These are phyloP conservation scores for Bromus sterilis DNA, from an alignment of 176 grass and related monocot species.

Conservation along the genomic window DNA sequence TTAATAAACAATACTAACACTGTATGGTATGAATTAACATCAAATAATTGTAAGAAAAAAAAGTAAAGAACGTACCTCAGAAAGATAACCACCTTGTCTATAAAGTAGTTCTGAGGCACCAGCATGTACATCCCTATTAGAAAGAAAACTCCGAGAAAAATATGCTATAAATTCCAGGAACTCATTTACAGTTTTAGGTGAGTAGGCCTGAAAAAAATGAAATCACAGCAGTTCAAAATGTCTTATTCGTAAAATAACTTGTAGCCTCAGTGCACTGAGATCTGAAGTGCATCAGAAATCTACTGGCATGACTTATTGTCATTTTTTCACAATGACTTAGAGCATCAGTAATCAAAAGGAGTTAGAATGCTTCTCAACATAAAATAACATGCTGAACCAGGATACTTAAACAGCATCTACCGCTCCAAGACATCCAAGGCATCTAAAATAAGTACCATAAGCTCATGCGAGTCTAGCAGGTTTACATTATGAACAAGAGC, in stretches of 20 bases:
- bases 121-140: slow-evolving; percentile 28
- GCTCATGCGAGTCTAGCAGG: neutral
- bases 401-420: neutral
- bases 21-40: slow-evolving; percentile 9
- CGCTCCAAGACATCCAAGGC: neutral
- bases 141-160: slow-evolving; percentile 43
- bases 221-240: neutral
- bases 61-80: slow-evolving; percentile 52
- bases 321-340: neutral
- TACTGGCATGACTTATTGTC: neutral
- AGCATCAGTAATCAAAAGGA: neutral
- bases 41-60: slow-evolving; percentile 10
- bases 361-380: neutral
- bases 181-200: slow-evolving; percentile 30
- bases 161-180: slow-evolving; percentile 49
- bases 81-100: slow-evolving; percentile 34
- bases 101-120: slow-evolving; percentile 44
- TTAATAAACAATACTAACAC: slow-evolving; percentile 10
- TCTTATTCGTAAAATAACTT: neutral
- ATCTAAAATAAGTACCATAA: neutral
- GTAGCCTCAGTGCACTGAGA: neutral
- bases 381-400: neutral
- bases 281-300: neutral
- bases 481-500: neutral
- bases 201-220: slow-evolving; percentile 36